A percentile compares a stretch with the other conserved stretches of the same genome.
Conservation (phyloP, 2,329 filamentous ascomycete genomes). For the Hymenoscyphus salicellus region DNA sequence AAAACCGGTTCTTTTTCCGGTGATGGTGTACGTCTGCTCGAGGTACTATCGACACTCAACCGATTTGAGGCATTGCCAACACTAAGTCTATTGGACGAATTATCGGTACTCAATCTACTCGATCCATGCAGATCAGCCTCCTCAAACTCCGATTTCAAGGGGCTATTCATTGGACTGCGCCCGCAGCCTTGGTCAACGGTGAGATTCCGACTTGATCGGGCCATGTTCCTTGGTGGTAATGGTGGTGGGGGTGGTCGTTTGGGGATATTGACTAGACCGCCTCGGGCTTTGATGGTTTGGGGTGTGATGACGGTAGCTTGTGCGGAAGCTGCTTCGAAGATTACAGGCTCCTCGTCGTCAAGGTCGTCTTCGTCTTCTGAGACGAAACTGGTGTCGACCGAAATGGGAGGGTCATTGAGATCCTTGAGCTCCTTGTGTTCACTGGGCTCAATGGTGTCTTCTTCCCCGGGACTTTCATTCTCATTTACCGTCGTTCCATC, state of each 20-base stretch:
- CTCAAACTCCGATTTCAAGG: conserved; percentile 31
- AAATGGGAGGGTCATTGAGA: conserved; percentile 31
- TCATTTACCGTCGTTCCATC: conserved; percentile 36
- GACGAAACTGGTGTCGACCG: conserved; percentile 39
- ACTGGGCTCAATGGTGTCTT: conserved; percentile 21
- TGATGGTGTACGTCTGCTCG: background rate
- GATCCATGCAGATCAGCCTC: conserved; percentile 32
- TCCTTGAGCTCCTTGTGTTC: background rate
- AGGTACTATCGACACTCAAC: background rate
- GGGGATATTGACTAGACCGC: conserved; percentile 79
- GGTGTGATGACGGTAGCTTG: conserved; percentile 59
- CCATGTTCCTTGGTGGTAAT: conserved; percentile 72
- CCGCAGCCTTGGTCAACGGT: conserved; percentile 32
- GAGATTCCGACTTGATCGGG: conserved; percentile 35
- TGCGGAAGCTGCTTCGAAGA: conserved; percentile 63
- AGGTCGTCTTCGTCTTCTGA: conserved; percentile 45
- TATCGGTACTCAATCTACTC: conserved; percentile 12
- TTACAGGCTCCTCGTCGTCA: conserved; percentile 54
- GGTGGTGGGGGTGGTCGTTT: conserved; percentile 72
- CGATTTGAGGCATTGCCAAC: background rate
- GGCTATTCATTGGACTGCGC: conserved; percentile 19
- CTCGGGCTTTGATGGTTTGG: conserved; percentile 52
- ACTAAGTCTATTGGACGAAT: background rate
- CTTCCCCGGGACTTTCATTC: conserved; percentile 26
- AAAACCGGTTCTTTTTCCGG: conserved; percentile 6